Conservation (phyloP, 768 basidiomycete genomes). For the Goffeauzyma gilvescens region DNA sequence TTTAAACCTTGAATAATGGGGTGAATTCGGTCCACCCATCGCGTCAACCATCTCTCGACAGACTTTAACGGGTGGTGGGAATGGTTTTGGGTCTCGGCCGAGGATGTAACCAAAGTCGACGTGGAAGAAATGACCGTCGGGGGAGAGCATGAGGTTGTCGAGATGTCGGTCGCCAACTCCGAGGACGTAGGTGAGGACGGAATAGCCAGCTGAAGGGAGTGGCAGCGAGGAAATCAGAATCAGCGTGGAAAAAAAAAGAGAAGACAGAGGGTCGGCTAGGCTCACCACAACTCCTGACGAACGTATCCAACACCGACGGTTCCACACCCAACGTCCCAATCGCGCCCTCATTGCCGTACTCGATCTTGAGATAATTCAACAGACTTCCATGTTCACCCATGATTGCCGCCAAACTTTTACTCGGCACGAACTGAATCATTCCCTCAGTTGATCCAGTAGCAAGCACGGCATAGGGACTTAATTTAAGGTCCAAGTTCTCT, state of each 20-base stretch:
- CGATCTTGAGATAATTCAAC: constrained; percentile 66
- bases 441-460: constrained; percentile 83
- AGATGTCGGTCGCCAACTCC: constrained; percentile 95
- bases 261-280: too few relatives aligned
- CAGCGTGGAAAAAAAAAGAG: constrained; percentile 11
- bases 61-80: constrained; percentile 92
- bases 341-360: constrained; percentile 84
- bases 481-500: constrained; percentile 81
- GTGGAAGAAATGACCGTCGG: constrained; percentile 96
- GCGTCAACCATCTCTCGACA: constrained; percentile 99
- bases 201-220: constrained; percentile 67
- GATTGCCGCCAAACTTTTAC: constrained; percentile 86
- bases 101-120: constrained; percentile 98
- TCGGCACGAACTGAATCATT: constrained; percentile 89
- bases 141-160: constrained; percentile 78
- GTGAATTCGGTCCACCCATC: constrained; percentile 90
- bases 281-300: constrained; percentile 86
- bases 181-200: constrained; percentile 84
- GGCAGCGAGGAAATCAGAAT: constrained; percentile 9
- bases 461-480: constrained; percentile 64
- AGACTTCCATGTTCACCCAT: constrained; percentile 56
- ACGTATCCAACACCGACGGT: constrained; percentile 82
- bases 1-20: constrained; percentile 93
- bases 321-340: constrained; percentile 90
- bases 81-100: constrained; percentile 90